Evolutionary conservation across 495 filamentous ascomycete species (phyloP).

Genomic region (Penicillium argentinense): DNA sequence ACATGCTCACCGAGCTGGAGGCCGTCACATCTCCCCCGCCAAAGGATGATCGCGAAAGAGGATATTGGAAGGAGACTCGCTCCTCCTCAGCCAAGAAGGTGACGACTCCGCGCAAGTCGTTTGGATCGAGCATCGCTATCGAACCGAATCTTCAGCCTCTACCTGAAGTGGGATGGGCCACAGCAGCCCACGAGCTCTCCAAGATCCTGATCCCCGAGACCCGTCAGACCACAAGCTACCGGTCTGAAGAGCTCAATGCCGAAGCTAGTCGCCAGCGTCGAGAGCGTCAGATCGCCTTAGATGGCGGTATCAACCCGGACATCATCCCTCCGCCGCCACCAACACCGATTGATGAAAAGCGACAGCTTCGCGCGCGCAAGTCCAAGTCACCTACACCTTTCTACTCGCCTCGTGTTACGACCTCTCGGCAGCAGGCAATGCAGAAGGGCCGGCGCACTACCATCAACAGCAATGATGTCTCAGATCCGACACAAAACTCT

Average conservation of each 20-base stretch:
- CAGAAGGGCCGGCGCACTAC: conserved; percentile 63
- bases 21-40: conserved; percentile 49
- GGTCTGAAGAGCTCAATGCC: conserved; percentile 70
- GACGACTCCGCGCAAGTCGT: conserved; percentile 48
- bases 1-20: conserved; percentile 66
- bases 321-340: conserved; percentile 29
- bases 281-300: conserved; percentile 57
- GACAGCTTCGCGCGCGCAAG: conserved; percentile 74
- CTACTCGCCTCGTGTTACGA: conserved; percentile 35
- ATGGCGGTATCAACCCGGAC: conserved; percentile 19
- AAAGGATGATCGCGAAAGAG: conserved; percentile 48
- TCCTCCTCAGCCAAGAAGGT: conserved; percentile 77
- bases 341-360: conserved; percentile 53
- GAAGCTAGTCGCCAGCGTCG: conserved; percentile 59
- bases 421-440: conserved; percentile 47
- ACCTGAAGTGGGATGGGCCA: conserved; percentile 80
- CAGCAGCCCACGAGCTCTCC: conserved; percentile 75
- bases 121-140: conserved; percentile 26
- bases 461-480: conserved; percentile 53
- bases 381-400: conserved; percentile 51
- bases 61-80: conserved; percentile 72
- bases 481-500: conserved; percentile 38
- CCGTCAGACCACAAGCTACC: conserved; percentile 70
- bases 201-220: conserved; percentile 76
- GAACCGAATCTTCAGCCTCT: conserved; percentile 60